Base-by-base conservation (phyloP, 768 basidiomycete species). In the Termitomyces titanicus region DNA sequence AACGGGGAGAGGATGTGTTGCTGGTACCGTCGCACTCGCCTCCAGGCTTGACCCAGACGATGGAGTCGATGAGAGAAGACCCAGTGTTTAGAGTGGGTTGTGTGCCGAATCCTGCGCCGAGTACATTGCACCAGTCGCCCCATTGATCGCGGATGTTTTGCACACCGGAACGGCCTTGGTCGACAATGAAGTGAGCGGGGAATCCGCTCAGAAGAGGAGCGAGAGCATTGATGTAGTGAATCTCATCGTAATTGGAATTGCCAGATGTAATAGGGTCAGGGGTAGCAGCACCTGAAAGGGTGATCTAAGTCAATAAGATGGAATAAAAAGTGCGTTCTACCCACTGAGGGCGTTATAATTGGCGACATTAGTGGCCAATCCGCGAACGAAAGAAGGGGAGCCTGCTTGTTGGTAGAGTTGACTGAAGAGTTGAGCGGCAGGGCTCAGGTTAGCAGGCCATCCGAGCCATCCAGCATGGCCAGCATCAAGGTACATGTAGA, bases 41-140 rank as follows among this genome's bases (percentile, higher is more conserved):
- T 76, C 83, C 83, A 37, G 84, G 83, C 73, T 86, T 86, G 61
- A 82, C 77, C 83, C 83, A 85, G 57, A 83, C 81, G 63, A 85
- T 79, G 46, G 83, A 70, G 63, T 85, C 84, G 57, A 85, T 80
- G 61, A 79, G 71, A 47, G 72, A 66, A 43, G 75, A 76, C 35
- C 80, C 79, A 20, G 83, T 84, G 74, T 70, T 78, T 52, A 72
- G 72, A 37, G 84, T 84, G 31, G 83, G 83, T 51, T 73, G 82
- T 43, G 71, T 77, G 54, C 84, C 84, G 67, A 84, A 85, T 54
- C 84, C 85, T 51, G 84, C 79, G 61, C 77, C 77, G 63, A 79
- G 77, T 64, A 86, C 80, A 66, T 86, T 86, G 77, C 84, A 84
- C 80, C 82, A 86, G 71, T 85, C 80, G 61, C 83, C 84, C 83